A percentile compares a stretch with the other conserved stretches of the same genome.
Conservation (phyloP, 1,284 basidiomycete genomes). For the Cerrena zonata region DNA sequence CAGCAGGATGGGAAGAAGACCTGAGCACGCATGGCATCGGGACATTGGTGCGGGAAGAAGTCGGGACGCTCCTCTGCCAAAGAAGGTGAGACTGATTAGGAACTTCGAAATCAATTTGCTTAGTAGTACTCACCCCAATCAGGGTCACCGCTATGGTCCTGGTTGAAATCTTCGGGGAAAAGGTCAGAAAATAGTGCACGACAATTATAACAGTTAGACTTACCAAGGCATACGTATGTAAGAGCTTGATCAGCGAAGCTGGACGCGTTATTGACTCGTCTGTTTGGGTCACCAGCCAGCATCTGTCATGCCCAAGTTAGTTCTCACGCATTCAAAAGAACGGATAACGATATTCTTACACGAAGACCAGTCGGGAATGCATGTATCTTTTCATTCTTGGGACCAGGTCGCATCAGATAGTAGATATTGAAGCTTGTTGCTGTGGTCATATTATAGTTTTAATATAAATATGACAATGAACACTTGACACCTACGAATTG, state of each 20-base stretch:
- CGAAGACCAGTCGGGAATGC: slow-evolving; percentile 11
- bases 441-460: not conserved
- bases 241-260: slow-evolving; percentile 12
- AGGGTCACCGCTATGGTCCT: slow-evolving; percentile 10
- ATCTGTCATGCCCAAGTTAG: slow-evolving; percentile 5
- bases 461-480: not conserved
- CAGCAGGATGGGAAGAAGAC: slow-evolving; percentile 28
- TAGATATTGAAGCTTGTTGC: slow-evolving; percentile 14
- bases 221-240: slow-evolving; percentile 11
- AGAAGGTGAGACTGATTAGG: not conserved
- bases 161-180: slow-evolving; percentile 1
- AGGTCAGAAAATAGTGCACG: not conserved
- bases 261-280: slow-evolving; percentile 10
- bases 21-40: slow-evolving; percentile 12
- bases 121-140: slow-evolving; percentile 8
- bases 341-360: slow-evolving; percentile 1
- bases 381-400: slow-evolving; percentile 7
- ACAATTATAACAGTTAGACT: not conserved
- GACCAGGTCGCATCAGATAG: slow-evolving; percentile 9
- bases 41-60: slow-evolving; percentile 14
- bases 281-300: slow-evolving; percentile 9
- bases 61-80: slow-evolving; percentile 9
- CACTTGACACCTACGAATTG: slow-evolving; percentile 6
- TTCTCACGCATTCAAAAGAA: not conserved
- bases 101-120: not conserved